Evolutionary conservation across 495 filamentous ascomycete species (phyloP).

Genomic region (Aspergillus panamensis): DNA sequence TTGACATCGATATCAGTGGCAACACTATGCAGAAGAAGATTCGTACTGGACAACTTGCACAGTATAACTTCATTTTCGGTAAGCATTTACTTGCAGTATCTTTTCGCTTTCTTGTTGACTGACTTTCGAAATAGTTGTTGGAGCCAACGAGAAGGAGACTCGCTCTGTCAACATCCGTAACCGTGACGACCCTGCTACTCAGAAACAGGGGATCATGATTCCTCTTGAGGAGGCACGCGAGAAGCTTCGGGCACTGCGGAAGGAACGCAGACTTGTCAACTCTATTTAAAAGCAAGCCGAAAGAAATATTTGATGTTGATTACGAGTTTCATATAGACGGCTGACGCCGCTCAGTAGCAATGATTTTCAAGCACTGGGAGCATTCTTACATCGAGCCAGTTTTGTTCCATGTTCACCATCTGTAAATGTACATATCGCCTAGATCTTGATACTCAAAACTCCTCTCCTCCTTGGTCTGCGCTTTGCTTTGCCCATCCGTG

Average conservation of each 20-base stretch:
- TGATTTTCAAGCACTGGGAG: background rate
- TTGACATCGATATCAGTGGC: constrained; percentile 81
- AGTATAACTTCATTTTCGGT: constrained; percentile 93
- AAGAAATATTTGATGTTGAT: background rate
- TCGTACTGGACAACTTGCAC: constrained; percentile 74
- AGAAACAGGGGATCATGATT: constrained; percentile 69
- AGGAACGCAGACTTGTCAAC: constrained; percentile 59
- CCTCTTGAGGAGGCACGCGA: constrained; percentile 70
- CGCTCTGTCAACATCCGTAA: constrained; percentile 85
- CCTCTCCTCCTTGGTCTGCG: background rate
- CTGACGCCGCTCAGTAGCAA: background rate
- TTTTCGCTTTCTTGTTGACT: constrained; percentile 10
- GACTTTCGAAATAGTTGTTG: constrained; percentile 59
- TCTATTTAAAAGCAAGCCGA: constrained; percentile 29
- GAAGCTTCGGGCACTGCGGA: constrained; percentile 68
- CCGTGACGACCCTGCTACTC: constrained; percentile 79
- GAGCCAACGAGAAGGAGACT: constrained; percentile 72
- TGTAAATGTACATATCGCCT: background rate
- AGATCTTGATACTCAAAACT: background rate
- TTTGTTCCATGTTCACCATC: background rate
- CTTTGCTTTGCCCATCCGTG: background rate
- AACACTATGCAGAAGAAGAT: constrained; percentile 98
- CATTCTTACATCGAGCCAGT: too few relatives aligned
- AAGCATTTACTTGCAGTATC: constrained; percentile 8
- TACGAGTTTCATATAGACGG: background rate